Conservation (phyloP, 208 protist species). For the Histomonas meleagridis region DNA sequence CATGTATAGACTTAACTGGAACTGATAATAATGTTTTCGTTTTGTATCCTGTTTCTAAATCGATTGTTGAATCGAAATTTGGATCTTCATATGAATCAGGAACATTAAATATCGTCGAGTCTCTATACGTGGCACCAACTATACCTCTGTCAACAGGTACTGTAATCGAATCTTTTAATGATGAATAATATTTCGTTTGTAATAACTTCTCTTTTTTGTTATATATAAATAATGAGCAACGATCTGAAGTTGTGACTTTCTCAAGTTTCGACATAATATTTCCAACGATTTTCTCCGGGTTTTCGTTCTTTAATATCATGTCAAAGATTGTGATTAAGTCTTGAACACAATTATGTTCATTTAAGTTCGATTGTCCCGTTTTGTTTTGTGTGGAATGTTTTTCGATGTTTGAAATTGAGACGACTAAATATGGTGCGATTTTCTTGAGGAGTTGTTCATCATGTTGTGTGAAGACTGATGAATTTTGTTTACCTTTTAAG, state of each 20-base stretch:
- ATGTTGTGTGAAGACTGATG: not conserved
- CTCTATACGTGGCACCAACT: not conserved
- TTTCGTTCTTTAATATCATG: no score
- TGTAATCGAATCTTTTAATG: no score
- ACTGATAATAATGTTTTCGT: not conserved
- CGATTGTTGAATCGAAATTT: not conserved
- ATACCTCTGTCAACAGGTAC: conserved; percentile 19
- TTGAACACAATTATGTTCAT: no score
- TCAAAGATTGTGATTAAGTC: no score
- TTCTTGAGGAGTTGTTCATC: not conserved
- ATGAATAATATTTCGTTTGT: no score
- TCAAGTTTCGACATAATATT: no score
- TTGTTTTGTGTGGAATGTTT: not conserved
- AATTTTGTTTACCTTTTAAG: not conserved
- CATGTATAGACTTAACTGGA: not conserved
- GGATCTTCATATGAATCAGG: not conserved
- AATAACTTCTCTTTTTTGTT: no score
- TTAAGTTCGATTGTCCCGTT: no score
- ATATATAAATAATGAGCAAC: not conserved
- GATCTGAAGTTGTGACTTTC: no score
- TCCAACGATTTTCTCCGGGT: no score
- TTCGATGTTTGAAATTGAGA: not conserved
- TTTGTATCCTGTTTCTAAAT: not conserved
- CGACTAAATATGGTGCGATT: not conserved
- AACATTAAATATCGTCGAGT: not conserved